Evolutionary conservation across 169 alveolate genomes (phyloP).

Genomic region (Cryptosporidium ubiquitum): DNA sequence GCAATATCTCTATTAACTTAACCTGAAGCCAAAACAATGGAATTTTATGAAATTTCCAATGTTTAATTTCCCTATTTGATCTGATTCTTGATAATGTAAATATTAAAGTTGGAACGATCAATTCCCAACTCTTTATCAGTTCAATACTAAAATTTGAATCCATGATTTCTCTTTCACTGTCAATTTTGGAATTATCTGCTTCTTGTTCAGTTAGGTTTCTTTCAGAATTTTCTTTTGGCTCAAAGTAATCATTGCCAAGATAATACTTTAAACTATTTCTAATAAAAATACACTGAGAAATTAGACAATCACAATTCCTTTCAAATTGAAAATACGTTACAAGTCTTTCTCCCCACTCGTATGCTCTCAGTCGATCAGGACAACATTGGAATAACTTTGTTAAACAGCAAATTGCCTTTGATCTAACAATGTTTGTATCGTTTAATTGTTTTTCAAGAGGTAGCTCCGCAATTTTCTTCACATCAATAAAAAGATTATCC

Average conservation of each 20-base stretch:
- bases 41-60: constrained; percentile 53
- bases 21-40: constrained; percentile 72
- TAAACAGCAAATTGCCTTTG: constrained; percentile 66
- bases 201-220: not conserved
- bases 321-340: constrained; percentile 51
- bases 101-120: constrained; percentile 18
- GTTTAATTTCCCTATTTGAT: not conserved
- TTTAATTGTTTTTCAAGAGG: constrained; percentile 23
- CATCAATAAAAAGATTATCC: constrained; percentile 52
- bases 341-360: constrained; percentile 50
- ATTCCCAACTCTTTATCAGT: constrained; percentile 3
- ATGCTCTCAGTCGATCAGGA: constrained; percentile 44
- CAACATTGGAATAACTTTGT: constrained; percentile 53
- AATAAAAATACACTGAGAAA: constrained; percentile 46
- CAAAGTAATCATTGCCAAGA: not conserved
- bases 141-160: not conserved
- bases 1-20: constrained; percentile 15
- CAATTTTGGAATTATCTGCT: not conserved
- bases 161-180: not conserved
- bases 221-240: not conserved
- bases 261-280: constrained; percentile 1
- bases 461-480: constrained; percentile 36
- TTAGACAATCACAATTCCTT: constrained; percentile 36
- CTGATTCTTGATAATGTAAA: constrained; percentile 26
- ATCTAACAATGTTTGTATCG: constrained; percentile 20